Base-by-base conservation (phyloP, 2,329 filamentous ascomycete genomes). In the Pseudocercospora eumusae region DNA sequence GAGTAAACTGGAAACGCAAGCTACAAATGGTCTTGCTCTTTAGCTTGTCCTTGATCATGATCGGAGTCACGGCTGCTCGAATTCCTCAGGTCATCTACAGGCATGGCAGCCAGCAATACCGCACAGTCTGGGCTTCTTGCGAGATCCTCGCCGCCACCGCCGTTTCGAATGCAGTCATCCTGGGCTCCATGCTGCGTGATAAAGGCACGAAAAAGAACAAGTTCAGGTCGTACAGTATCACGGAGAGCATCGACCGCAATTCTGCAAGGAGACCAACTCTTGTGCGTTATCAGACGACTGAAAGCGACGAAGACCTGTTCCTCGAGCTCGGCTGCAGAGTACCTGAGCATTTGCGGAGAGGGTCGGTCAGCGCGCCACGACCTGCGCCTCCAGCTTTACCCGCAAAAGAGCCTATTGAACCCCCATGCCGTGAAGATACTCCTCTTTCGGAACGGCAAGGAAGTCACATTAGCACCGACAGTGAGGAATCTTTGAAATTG, bases 101-200 rank as follows among this genome's bases (percentile, higher is more conserved):
- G 52, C 78, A 86, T 62, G 92, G 92, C 2, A 82, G 85, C 27
- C 95, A 98, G 75, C 92, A 95, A 71, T 92, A 90, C 68, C 90
- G 95, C 49, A 96, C 93, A 0, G 85, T 98, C 1, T 83, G 96
- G 66, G 95, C 95, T 4, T 96, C 93, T 0, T 83, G 96, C 18
- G 95, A 99, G 73, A 89, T 98, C 7, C 82, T 98, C 0, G 93
- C 93, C 56, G 93, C 95, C 4, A 91, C 93, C 0, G 86, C 87
- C 0, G 89, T 96, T 0, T 91, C 93, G 11, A 99, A 98, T 74
- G 88, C 89, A 2, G 83, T 99, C 20, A 90, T 97, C 0, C 84
- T 99, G 2, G 93, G 93, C 11, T 96, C 93, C 0, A 98, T 98
- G 72, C 87, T 98, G 27, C 86, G 93, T 13, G 93, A 98, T 74